Percentiles rank a stretch among this genome's conserved stretches.
These are phyloP conservation scores for Russula ochroleuca DNA, from an alignment of 768 basidiomycete species.

Conservation along the genomic window DNA sequence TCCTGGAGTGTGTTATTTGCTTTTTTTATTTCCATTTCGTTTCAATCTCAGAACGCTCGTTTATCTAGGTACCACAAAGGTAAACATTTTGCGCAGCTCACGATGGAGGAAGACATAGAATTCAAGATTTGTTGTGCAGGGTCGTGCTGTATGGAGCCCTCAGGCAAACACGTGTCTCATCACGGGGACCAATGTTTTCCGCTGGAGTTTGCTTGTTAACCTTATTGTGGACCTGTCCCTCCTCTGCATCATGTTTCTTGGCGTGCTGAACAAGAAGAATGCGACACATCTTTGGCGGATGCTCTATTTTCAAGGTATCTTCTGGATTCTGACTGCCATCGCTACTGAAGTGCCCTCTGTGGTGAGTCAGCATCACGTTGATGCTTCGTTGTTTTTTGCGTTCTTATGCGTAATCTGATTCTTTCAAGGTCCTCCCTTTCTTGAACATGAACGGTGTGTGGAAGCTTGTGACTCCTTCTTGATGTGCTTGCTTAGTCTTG, in stretches of 20 bases:
- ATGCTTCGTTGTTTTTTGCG: neutral
- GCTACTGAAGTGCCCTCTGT: constrained; percentile 22
- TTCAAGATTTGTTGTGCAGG: constrained; percentile 1
- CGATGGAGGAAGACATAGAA: neutral
- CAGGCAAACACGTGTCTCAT: neutral
- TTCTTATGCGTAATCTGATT: neutral
- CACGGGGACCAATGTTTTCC: constrained; percentile 16
- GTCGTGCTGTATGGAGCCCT: constrained; percentile 5
- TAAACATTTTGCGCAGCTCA: neutral
- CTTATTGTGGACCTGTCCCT: constrained; percentile 23
- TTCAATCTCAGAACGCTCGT: neutral
- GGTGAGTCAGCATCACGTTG: neutral
- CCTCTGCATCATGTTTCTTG: constrained; percentile 22
- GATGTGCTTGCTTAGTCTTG: neutral
- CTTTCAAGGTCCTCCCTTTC: constrained; percentile 19
- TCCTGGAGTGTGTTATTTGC: constrained; percentile 18
- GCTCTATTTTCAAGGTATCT: constrained; percentile 25
- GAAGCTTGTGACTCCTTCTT: neutral
- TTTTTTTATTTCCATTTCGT: too few relatives aligned
- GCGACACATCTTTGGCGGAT: constrained; percentile 25
- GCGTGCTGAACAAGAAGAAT: constrained; percentile 24
- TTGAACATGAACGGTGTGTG: constrained; percentile 23
- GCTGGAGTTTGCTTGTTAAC: constrained; percentile 23
- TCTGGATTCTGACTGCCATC: constrained; percentile 19
- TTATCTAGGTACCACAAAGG: constrained; percentile 13